Evolutionary conservation across 768 basidiomycete genomes (phyloP).

Genomic region (Rhizopogon sp.): DNA sequence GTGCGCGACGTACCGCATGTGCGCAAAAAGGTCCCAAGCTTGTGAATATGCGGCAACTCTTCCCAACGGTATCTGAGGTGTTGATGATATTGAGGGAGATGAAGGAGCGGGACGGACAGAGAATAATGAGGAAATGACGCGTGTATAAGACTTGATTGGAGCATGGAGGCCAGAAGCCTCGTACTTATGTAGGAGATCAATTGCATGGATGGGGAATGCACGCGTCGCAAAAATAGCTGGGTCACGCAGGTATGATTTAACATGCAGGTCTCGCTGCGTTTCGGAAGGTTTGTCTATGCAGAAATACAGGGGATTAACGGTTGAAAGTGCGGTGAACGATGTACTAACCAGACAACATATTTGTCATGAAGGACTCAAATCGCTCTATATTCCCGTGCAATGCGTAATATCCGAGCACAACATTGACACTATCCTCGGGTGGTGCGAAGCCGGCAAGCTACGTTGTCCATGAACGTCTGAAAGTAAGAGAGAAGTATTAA

Average conservation of each 20-base stretch:
- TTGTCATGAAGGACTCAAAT: conserved; percentile 41
- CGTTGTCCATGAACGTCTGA: neutral
- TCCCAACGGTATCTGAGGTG: conserved; percentile 14
- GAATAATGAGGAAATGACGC: conserved; percentile 57
- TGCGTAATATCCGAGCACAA: conserved; percentile 47
- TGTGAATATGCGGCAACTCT: conserved; percentile 57
- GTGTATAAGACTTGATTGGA: conserved; percentile 71
- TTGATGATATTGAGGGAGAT: conserved; percentile 2
- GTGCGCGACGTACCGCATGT: conserved; percentile 96
- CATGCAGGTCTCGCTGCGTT: conserved; percentile 63
- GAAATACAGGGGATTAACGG: conserved; percentile 11
- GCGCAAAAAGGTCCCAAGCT: conserved; percentile 92
- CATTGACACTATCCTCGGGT: conserved; percentile 40
- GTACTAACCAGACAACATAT: conserved; percentile 38
- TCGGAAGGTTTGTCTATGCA: conserved; percentile 36
- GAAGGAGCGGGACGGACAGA: conserved; percentile 32
- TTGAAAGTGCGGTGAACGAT: neutral
- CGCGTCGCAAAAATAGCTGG: conserved; percentile 14
- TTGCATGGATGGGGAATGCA: conserved; percentile 55
- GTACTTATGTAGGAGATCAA: conserved; percentile 65
- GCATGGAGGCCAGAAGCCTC: conserved; percentile 60
- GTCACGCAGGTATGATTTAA: conserved; percentile 54
- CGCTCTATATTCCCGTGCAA: conserved; percentile 37
- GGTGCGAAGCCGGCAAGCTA: conserved; percentile 39
- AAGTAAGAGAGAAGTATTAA: neutral